These are phyloP conservation scores for Ambrosia trifida DNA, from an alignment of 129 eudicot species.

Conservation along the genomic window DNA sequence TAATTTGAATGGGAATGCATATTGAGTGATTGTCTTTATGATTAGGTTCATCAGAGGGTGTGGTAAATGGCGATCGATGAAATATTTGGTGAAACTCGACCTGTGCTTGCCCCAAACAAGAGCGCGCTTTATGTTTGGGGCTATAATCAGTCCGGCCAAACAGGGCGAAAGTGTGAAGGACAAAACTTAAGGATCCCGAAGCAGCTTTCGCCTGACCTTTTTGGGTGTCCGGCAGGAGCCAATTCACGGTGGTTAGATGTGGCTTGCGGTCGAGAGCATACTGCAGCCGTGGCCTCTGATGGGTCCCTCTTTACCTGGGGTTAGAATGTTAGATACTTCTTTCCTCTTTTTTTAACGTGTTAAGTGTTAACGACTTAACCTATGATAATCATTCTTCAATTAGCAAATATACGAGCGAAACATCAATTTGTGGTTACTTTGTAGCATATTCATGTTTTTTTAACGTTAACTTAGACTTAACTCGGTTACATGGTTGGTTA, in stretches of 20 bases:
- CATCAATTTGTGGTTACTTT: slow-evolving; percentile 16
- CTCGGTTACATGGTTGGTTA: slow-evolving; percentile 33
- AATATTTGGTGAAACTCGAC: slow-evolving; percentile 75
- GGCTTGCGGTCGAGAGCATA: slow-evolving; percentile 95
- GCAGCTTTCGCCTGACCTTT: slow-evolving; percentile 86
- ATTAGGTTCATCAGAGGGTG: slow-evolving; percentile 29
- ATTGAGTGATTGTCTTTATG: slow-evolving; percentile 1
- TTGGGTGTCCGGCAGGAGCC: slow-evolving; percentile 83
- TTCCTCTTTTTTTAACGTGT: slow-evolving; percentile 4
- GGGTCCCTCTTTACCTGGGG: slow-evolving; percentile 99
- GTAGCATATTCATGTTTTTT: slow-evolving; percentile 7
- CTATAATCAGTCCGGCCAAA: slow-evolving; percentile 90
- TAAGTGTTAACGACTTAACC: background rate
- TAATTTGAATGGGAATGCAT: background rate
- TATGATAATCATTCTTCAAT: slow-evolving; percentile 9
- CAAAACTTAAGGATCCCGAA: slow-evolving; percentile 80
- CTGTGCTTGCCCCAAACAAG: slow-evolving; percentile 58
- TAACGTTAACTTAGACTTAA: slow-evolving; percentile 17
- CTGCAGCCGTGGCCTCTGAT: slow-evolving; percentile 92
- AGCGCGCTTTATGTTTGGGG: slow-evolving; percentile 97
- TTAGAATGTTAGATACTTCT: slow-evolving; percentile 64
- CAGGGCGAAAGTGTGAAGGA: slow-evolving; percentile 71
- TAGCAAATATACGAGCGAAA: background rate
- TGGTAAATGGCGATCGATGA: slow-evolving; percentile 71
- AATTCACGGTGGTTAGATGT: slow-evolving; percentile 86